Evolutionary conservation across 345 rosid species (phyloP).

Genomic region (Microcos paniculata): DNA sequence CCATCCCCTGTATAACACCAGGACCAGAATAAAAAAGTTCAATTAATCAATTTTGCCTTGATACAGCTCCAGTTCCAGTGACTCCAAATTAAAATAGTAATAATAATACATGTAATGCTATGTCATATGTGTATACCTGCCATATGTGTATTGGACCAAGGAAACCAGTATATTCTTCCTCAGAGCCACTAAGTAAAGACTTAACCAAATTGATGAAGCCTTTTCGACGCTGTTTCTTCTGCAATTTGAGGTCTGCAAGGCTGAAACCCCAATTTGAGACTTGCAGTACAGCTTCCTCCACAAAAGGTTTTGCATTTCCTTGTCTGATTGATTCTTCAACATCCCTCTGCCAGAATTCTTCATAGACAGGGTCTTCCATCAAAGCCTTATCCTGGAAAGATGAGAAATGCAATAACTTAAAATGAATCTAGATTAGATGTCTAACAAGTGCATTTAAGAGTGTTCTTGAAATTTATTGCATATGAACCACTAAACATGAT

Average conservation of each 20-base stretch:
- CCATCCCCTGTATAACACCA: conserved; percentile 53
- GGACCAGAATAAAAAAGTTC: neutral
- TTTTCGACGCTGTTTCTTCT: conserved; percentile 46
- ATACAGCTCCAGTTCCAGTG: neutral
- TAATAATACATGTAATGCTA: neutral
- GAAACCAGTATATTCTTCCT: conserved; percentile 58
- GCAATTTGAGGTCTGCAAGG: conserved; percentile 55
- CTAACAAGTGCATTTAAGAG: neutral
- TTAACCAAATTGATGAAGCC: conserved; percentile 44
- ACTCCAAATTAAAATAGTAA: neutral
- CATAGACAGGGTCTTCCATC: conserved; percentile 65
- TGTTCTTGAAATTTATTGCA: neutral
- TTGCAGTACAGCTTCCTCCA: conserved; percentile 62
- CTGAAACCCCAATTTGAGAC: conserved; percentile 73
- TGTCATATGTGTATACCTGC: conserved; percentile 76
- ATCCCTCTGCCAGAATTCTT: conserved; percentile 78
- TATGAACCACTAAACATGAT: neutral
- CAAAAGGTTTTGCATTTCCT: conserved; percentile 58
- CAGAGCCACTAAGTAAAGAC: conserved; percentile 30
- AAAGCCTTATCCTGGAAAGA: conserved; percentile 58
- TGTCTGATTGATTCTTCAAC: conserved; percentile 71
- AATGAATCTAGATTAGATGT: neutral
- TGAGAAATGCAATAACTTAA: neutral
- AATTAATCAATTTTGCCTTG: neutral
- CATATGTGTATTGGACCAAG: conserved; percentile 74